Base-by-base conservation (phyloP, 768 basidiomycete genomes). In the Russula foetens region DNA sequence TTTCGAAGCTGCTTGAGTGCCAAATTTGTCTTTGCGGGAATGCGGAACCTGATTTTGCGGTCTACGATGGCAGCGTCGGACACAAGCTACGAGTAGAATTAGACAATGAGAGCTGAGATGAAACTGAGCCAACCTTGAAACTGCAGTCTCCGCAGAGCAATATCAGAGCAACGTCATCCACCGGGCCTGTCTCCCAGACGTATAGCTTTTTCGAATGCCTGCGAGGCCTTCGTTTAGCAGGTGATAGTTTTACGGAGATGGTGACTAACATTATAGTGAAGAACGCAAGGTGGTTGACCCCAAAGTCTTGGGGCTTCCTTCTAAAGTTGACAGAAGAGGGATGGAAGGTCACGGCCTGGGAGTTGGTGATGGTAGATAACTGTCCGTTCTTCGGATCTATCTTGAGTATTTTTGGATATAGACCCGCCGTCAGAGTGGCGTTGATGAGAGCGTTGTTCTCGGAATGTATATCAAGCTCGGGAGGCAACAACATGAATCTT, bases 161-260 rank as follows among this genome's bases (percentile, higher is more conserved):
- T 28, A 92, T 69, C 53, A 98, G 71, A 4, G 91, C 83, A 28
- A 90, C 71, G 66, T 96, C 91, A 63, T 97, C 90, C 8, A 90
- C 82, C 6, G 93, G 90, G 7, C 91, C 85, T 0, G 88, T 92
- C 72, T 98, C 96, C 93, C 93, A 97, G 19, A 82, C 90, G 72
- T 92, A 96, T 28, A 95, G 73, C 70, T 84, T 92, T 74, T 92
- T 97, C 7, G 94, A 95, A 69, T 93, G 92, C 92, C 93, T 93
- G 55, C 48, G 61, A 33, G 19, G n/a, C 1, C 14, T 4, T 31
- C 64, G 26, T 28, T 31, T 49, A 24, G 31, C 24, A 47, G 12
- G 26, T 12, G 9, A 21, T 33, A 35, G 33, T 23, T 58, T 41
- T 26, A 45, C n/a, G 14, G 24, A 31, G 44, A 28, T 53, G 52